Evolutionary conservation across 129 eudicot genomes (phyloP), one percentile per base, ranked within the genome.

Genomic region (Erigeron canadensis): DNA sequence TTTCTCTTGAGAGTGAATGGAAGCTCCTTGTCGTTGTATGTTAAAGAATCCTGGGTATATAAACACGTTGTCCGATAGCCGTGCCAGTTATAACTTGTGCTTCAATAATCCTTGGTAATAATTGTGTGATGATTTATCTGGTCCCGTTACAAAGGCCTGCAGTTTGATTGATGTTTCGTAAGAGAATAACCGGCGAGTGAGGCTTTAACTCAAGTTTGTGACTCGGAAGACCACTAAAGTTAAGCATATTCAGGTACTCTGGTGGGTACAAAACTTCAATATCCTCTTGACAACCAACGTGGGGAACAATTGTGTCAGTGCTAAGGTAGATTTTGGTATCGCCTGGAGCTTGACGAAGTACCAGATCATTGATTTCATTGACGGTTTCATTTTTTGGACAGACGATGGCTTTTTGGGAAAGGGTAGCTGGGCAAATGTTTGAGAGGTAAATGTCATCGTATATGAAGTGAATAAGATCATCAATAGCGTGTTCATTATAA

Each of bases 101-200:
- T 12, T 72, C 17, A 15, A 57, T 45, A 5, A 59, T 39, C 19
- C 68, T 58, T 3, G 41, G 55, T 1, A 60, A 1, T 7, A 72
- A 12, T 8, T 72, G 59, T 0, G 58, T 72, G 0, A 72, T 16
- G 5, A 72, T 41, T 15, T 42, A 10, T n/a, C 59, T 43, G 0
- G 59, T 58, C 5, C 43, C 68, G 7, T 72, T 72, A 41, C 76
- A 59, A n/a, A 70, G n/a, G 10, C 65, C 50, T 7, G 5, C 10
- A 0, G 18, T 18, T 3, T 12, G 54, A 10, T 58, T 19, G 13
- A 57, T n/a, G 34, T 72, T 72, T 11, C 46, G 22, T 2, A 72
- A 5, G 18, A 71, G 4, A 21, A 67, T 67, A 8, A 67, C 6
- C 12, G 58, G 57, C 3, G 43, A 18, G 0, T 39, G 39, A 8